These are phyloP conservation scores for Phyllostachys edulis DNA, from an alignment of 176 grass and related monocot species.

Conservation along the genomic window DNA sequence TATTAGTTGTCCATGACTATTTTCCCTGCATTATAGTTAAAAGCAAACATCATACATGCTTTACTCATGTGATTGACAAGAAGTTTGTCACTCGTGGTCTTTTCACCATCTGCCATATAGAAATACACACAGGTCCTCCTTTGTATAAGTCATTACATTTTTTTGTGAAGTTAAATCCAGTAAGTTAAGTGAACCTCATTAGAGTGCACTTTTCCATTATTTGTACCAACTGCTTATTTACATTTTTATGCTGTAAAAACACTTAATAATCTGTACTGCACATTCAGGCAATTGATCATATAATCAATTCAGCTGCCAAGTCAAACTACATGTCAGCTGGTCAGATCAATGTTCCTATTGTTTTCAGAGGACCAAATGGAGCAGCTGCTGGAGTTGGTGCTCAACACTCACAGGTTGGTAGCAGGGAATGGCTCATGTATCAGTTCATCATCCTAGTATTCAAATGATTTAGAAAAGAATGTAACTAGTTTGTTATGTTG, in stretches of 20 bases:
- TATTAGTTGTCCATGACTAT: background rate
- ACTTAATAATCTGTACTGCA: conserved; percentile 1
- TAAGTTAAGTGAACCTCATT: background rate
- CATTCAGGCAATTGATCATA: conserved; percentile 95
- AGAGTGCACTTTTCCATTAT: background rate
- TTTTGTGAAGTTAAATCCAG: background rate
- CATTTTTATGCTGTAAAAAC: background rate
- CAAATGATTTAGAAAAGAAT: background rate
- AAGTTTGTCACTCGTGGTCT: background rate
- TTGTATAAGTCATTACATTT: background rate
- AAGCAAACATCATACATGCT: background rate
- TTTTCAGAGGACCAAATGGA: conserved; percentile 93
- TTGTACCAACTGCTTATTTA: background rate
- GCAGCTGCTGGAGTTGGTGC: conserved; percentile 96
- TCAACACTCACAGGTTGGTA: conserved; percentile 91
- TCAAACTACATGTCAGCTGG: conserved; percentile 98
- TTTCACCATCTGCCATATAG: background rate
- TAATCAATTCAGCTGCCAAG: conserved; percentile 97
- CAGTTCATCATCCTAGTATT: background rate
- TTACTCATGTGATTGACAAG: conserved; percentile 5
- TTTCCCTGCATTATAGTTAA: background rate
- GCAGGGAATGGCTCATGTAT: background rate
- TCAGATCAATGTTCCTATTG: conserved; percentile 80
- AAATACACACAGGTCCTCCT: background rate
- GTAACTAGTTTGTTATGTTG: background rate